Evolutionary conservation across 164 flowering plant genomes (phyloP).

Genomic region (Nymphaea colorata): DNA sequence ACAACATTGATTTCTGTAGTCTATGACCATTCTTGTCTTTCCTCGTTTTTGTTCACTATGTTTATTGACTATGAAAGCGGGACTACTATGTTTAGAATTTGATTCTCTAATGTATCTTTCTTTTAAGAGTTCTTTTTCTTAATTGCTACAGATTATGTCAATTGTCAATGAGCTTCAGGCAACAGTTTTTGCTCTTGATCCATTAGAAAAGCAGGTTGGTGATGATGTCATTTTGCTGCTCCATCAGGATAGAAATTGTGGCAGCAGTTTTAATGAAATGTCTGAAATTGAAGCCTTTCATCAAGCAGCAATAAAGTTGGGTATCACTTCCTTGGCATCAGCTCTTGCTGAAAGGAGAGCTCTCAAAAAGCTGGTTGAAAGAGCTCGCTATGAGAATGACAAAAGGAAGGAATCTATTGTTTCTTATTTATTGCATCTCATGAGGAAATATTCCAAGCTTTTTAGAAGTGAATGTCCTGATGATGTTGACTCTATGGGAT

Average conservation of each 20-base stretch:
- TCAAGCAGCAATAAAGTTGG: conserved; percentile 79
- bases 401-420: conserved; percentile 94
- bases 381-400: conserved; percentile 82
- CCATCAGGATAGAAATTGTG: conserved; percentile 73
- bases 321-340: conserved; percentile 83
- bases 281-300: conserved; percentile 88
- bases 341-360: conserved; percentile 93
- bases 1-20: too few species aligned
- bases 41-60: too few species aligned
- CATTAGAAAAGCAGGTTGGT: conserved; percentile 82
- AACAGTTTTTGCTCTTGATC: conserved; percentile 56
- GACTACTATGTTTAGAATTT: too few species aligned
- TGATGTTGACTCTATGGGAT: conserved; percentile 98
- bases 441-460: conserved; percentile 89
- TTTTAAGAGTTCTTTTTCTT: too few species aligned
- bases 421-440: conserved; percentile 88
- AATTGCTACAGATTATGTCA: conserved; percentile 52
- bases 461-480: conserved; percentile 79
- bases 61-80: too few species aligned
- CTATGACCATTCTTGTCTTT: too few species aligned
- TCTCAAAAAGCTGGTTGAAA: conserved; percentile 75
- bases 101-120: too few species aligned
- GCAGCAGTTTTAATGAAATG: conserved; percentile 34
- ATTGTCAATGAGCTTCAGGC: conserved; percentile 65
- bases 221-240: conserved; percentile 84